These are phyloP conservation scores for Termitomyces sp. DNA, from an alignment of 768 basidiomycete species.

Conservation along the genomic window DNA sequence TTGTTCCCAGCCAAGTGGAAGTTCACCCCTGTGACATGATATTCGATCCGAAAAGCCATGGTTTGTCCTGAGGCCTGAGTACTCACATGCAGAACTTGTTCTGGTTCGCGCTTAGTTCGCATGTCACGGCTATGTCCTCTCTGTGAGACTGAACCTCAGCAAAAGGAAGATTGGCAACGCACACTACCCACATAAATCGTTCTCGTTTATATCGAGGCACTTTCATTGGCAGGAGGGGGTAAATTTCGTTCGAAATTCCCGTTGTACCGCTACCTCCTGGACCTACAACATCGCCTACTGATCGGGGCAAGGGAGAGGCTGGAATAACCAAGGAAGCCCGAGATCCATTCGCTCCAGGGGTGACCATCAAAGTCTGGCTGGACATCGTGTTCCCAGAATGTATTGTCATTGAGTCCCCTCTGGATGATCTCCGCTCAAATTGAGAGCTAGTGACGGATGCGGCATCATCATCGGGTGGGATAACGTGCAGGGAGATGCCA, in stretches of 20 bases:
- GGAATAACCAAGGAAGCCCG: background rate
- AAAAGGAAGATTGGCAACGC: too few relatives aligned
- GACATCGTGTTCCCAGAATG: slow-evolving; percentile 1
- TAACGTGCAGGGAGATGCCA: background rate
- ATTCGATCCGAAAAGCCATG: background rate
- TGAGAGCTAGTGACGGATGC: background rate
- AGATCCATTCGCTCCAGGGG: background rate
- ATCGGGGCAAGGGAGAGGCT: background rate
- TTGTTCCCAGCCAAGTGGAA: slow-evolving; percentile 13
- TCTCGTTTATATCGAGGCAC: slow-evolving; percentile 5
- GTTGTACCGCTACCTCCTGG: background rate
- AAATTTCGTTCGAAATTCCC: background rate
- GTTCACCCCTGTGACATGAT: background rate
- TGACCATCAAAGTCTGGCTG: slow-evolving; percentile 2
- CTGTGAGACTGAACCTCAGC: background rate
- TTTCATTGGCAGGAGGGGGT: background rate
- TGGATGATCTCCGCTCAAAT: background rate
- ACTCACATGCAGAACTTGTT: slow-evolving; percentile 5
- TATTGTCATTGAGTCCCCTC: slow-evolving; percentile 2
- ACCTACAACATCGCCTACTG: background rate
- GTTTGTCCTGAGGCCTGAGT: background rate
- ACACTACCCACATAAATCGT: background rate
- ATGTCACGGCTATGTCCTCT: background rate
- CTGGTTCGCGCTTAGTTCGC: background rate
- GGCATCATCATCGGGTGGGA: slow-evolving; percentile 6